Conservation (phyloP, 1,284 basidiomycete genomes). For the Sporisorium sorghi region DNA sequence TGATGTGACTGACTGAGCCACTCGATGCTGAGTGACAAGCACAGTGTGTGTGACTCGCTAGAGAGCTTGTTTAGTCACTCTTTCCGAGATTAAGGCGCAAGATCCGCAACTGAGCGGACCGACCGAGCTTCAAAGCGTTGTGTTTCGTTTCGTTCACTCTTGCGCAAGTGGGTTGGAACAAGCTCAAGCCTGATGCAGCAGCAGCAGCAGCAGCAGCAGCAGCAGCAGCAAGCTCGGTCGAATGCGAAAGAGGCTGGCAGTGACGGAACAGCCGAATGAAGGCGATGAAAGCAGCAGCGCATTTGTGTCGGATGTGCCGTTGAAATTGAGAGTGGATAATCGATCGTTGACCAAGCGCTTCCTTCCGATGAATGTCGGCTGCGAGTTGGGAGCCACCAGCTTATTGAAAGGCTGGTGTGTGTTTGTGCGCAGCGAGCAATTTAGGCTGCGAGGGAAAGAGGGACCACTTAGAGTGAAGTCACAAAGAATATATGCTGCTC, state of each 20-base stretch:
- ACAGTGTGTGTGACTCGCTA: background rate
- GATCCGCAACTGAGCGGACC: background rate
- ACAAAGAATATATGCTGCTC: background rate
- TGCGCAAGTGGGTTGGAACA: constrained; percentile 6
- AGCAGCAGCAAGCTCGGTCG: background rate
- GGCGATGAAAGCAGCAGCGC: background rate
- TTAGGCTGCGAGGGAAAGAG: background rate
- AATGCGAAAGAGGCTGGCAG: background rate
- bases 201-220: too few species aligned
- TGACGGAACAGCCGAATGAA: background rate
- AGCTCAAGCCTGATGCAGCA: constrained; percentile 2
- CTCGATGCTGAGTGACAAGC: background rate
- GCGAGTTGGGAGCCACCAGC: background rate
- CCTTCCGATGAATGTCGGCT: background rate
- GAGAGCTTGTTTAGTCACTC: background rate
- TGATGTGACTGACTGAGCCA: background rate
- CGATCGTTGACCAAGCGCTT: too few species aligned
- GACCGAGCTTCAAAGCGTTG: background rate
- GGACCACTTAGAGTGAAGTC: background rate
- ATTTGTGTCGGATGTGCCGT: constrained; percentile 1
- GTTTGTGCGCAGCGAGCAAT: background rate
- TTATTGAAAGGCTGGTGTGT: background rate
- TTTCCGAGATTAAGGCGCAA: background rate
- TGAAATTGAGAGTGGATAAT: background rate
- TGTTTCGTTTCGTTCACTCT: background rate